phyloP scores from a whole-genome alignment of 2,329 filamentous ascomycete genomes.

The Pseudopyrenochaeta lycopersici region DNA sequence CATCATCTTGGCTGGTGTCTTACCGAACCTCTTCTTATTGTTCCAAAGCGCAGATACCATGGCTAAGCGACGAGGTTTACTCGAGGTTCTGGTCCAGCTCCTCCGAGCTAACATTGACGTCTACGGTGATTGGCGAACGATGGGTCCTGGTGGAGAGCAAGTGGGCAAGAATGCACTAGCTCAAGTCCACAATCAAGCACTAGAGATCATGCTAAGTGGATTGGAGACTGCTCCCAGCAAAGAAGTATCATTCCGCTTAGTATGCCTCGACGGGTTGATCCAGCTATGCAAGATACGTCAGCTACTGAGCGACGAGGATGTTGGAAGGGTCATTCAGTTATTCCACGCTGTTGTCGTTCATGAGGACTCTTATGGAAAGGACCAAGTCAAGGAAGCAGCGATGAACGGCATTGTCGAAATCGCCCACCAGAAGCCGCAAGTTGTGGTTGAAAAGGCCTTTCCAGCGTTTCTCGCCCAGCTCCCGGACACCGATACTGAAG shows the following conservation, averaged over 20 bases:
- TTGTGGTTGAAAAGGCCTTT: conserved; percentile 71
- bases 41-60: conserved; percentile 70
- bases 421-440: conserved; percentile 67
- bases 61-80: conserved; percentile 68
- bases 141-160: conserved; percentile 47
- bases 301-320: conserved; percentile 53
- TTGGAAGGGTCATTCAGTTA: conserved; percentile 64
- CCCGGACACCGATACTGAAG: conserved; percentile 64
- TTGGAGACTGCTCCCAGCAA: conserved; percentile 54
- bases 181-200: conserved; percentile 51
- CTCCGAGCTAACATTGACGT: conserved; percentile 66
- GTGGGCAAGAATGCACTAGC: conserved; percentile 48
- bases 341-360: conserved; percentile 69
- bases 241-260: conserved; percentile 60
- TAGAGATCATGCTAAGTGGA: conserved; percentile 55
- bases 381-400: conserved; percentile 66
- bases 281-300: conserved; percentile 53
- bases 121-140: conserved; percentile 64
- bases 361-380: conserved; percentile 64
- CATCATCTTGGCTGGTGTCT: conserved; percentile 63
- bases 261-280: conserved; percentile 55
- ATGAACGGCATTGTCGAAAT: conserved; percentile 68
- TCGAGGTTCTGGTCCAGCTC: conserved; percentile 68
- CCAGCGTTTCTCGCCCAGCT: conserved; percentile 72
- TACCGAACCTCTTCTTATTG: conserved; percentile 66